Conservation (phyloP, 2,329 filamentous ascomycete genomes). For the Botryosphaeria dothidea region DNA sequence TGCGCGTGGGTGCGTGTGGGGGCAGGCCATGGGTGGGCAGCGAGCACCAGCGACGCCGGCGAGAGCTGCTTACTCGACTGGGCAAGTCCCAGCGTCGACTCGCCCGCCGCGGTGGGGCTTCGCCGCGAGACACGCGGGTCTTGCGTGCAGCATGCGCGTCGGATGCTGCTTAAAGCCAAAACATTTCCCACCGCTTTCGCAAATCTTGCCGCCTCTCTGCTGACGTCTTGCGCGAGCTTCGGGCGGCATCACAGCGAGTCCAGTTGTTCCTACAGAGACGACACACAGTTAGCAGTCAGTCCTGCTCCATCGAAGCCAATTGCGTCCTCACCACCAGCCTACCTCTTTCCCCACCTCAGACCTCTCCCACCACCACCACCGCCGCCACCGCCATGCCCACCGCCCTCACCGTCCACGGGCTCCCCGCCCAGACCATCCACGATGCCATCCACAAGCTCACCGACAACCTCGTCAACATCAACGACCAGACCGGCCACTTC, state of each 20-base stretch:
- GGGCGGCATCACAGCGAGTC: background rate
- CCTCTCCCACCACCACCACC: too few relatives aligned
- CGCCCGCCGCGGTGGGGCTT: background rate
- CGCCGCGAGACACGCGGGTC: background rate
- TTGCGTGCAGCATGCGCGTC: background rate
- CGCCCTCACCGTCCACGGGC: slow-evolving; percentile 41
- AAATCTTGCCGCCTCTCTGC: background rate
- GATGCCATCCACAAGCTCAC: slow-evolving; percentile 67
- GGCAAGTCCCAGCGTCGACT: background rate
- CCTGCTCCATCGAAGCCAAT: background rate
- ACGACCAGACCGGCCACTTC: slow-evolving; percentile 73
- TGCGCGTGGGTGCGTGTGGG: background rate
- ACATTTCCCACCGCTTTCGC: background rate
- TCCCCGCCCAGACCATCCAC: slow-evolving; percentile 49
- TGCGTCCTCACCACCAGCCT: slow-evolving; percentile 3
- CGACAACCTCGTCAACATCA: slow-evolving; percentile 74
- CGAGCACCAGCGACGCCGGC: background rate
- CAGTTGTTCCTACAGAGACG: background rate
- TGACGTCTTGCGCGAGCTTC: background rate
- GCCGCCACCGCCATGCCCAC: slow-evolving; percentile 43
- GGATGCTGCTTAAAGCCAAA: background rate
- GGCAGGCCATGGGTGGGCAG: background rate
- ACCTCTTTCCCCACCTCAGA: background rate
- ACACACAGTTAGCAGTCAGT: background rate
- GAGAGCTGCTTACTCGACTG: slow-evolving; percentile 4